Base-by-base conservation (phyloP, 2,329 filamentous ascomycete species). In the Aspergillus proliferans region DNA sequence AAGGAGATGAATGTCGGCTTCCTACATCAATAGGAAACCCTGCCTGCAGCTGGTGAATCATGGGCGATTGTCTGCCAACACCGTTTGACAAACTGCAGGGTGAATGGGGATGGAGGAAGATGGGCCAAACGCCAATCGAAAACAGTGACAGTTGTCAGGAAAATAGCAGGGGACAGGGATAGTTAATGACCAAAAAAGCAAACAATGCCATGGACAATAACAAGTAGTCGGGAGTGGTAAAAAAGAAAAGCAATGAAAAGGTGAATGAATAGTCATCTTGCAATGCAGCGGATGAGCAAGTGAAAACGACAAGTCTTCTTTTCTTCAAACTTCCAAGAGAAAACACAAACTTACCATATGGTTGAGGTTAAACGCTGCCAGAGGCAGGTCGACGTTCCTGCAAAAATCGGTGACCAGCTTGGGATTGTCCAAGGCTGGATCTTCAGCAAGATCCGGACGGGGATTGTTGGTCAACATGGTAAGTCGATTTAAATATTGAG, bases 311-410 rank as follows among this genome's bases (percentile, higher is more conserved):
- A 22, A 44, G 15, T 45, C 5, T 45, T 24, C 19, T 21, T 21
- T 18, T 28, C 28, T 30, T 28, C 43, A 24, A 22, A 39, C 14
- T 24, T 21, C 30, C 18, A 43, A 52, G 19, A 28, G 24, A 47
- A 50, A 28, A 30, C 10, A 26, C 21, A 10, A 21, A 58, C 60
- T 54, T 58, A 63, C 61, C 52, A 56, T 14, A 33, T 60, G 50
- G 28, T 63, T 57, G 6, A 63, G 33, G 1, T 48, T 39, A 47
- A 53, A 64, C 10, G 60, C 60, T 0, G 48, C 51, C 33, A 54
- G 21, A 1, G 60, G 59, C 41, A 64, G 40, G 41, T 64, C 61
- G 2, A 64, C 38, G 28, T 63, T 61, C 15, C 43, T 48, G 22
- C 57, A 63, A 46, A 52, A 56, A 28, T 63, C 60, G 0, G 59